These are phyloP conservation scores for Trichosporon sp. DNA, from an alignment of 1,284 basidiomycete genomes.

Conservation along the genomic window DNA sequence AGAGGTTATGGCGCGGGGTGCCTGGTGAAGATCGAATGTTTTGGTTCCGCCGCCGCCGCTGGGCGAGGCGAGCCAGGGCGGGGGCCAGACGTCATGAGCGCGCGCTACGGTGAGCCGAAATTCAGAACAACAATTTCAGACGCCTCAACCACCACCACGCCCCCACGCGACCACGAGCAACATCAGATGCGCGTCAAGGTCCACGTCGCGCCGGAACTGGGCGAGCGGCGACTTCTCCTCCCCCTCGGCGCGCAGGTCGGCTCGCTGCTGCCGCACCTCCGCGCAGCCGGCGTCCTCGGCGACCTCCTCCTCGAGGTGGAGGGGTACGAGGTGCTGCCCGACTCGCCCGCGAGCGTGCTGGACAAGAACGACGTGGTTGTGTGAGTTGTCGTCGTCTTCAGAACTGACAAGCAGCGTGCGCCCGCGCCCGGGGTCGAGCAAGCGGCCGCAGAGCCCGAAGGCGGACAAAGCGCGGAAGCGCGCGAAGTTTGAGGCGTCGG, in stretches of 20 bases:
- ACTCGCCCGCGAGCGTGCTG: slow-evolving; percentile 33
- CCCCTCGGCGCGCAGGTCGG: slow-evolving; percentile 3
- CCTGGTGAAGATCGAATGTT: not conserved
- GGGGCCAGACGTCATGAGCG: not conserved
- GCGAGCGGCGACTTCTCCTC: slow-evolving; percentile 30
- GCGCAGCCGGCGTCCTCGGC: not conserved
- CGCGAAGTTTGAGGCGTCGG: not conserved
- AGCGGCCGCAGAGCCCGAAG: not conserved
- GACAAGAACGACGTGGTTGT: slow-evolving; percentile 39
- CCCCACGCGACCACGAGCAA: not conserved
- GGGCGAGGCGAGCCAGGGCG: not conserved
- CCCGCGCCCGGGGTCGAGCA: slow-evolving; percentile 24
- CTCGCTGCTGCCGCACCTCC: not conserved
- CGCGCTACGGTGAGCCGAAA: not conserved
- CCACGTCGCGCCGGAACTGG: slow-evolving; percentile 33
- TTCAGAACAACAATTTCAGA: not conserved
- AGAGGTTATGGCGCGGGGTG: not conserved
- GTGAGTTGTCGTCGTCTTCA: slow-evolving; percentile 29
- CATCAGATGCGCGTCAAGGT: slow-evolving; percentile 35
- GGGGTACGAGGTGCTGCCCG: slow-evolving; percentile 46
- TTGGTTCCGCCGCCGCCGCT: not conserved
- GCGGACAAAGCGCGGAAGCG: not conserved
- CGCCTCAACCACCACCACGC: not conserved
- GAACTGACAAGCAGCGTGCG: slow-evolving; percentile 21
- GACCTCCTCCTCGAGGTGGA: slow-evolving; percentile 42